These are phyloP conservation scores for Emericellopsis terricola DNA, from an alignment of 495 filamentous ascomycete species.

Conservation along the genomic window DNA sequence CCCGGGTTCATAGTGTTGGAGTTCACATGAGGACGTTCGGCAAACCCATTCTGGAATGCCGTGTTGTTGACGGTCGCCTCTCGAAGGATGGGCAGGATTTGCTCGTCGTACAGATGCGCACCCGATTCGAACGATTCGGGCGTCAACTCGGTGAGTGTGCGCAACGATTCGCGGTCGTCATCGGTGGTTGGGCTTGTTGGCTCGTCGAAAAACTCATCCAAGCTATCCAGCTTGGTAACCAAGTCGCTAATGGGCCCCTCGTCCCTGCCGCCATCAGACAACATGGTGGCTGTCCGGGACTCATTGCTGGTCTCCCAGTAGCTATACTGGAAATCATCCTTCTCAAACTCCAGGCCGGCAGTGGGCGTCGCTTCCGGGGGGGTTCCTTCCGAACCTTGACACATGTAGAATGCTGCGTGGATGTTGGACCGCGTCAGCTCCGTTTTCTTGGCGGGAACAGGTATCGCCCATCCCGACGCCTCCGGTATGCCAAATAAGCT, in stretches of 20 bases:
- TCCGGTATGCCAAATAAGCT: slow-evolving; percentile 95
- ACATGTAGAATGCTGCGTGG: slow-evolving; percentile 92
- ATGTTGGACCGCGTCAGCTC: slow-evolving; percentile 74
- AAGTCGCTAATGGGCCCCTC: slow-evolving; percentile 63
- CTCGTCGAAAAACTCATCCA: slow-evolving; percentile 88
- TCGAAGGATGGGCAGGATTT: slow-evolving; percentile 78
- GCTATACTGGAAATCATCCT: slow-evolving; percentile 69
- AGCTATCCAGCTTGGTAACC: slow-evolving; percentile 73
- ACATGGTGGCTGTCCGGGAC: slow-evolving; percentile 69
- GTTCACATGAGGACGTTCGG: slow-evolving; percentile 46
- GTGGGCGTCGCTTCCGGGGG: slow-evolving; percentile 52
- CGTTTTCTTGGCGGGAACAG: slow-evolving; percentile 78
- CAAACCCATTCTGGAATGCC: slow-evolving; percentile 79
- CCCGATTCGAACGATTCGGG: slow-evolving; percentile 48
- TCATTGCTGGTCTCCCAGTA: slow-evolving; percentile 42
- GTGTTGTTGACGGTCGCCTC: slow-evolving; percentile 40
- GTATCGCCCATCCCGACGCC: slow-evolving; percentile 89
- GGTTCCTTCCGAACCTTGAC: slow-evolving; percentile 32
- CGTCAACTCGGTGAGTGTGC: slow-evolving; percentile 44
- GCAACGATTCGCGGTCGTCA: slow-evolving; percentile 37
- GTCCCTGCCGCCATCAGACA: slow-evolving; percentile 64
- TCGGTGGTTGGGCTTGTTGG: slow-evolving; percentile 28
- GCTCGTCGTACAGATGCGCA: slow-evolving; percentile 82
- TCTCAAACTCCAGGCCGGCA: slow-evolving; percentile 79
- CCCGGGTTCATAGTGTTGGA: slow-evolving; percentile 44